Evolutionary conservation across 257 asterid genomes (phyloP).

Genomic region (Solanum dulcamara): DNA sequence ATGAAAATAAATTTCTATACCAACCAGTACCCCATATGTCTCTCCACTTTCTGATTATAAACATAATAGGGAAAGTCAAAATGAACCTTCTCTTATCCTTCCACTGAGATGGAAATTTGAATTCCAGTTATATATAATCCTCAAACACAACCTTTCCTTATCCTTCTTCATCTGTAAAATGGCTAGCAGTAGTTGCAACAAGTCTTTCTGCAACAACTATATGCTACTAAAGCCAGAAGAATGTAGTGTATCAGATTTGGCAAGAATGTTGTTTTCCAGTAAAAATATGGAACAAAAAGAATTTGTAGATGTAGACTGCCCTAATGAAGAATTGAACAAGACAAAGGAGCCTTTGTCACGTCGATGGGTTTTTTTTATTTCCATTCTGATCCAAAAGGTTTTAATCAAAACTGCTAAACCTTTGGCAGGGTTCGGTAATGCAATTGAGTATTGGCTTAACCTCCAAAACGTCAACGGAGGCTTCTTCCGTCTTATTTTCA

Average conservation of each 20-base stretch:
- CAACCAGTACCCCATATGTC: neutral
- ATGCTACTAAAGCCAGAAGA: neutral
- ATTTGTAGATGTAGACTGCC: conserved; percentile 6
- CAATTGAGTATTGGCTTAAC: conserved; percentile 52
- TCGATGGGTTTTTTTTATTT: conserved; percentile 4
- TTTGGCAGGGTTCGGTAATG: conserved; percentile 28
- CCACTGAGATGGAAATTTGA: neutral
- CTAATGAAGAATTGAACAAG: neutral
- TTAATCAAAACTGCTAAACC: conserved; percentile 15
- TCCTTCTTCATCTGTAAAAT: neutral
- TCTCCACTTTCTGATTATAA: neutral
- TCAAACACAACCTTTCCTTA: neutral
- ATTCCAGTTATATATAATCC: neutral
- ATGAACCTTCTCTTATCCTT: no score
- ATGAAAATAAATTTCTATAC: neutral
- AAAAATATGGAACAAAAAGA: neutral
- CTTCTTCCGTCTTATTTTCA: neutral
- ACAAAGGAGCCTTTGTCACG: neutral
- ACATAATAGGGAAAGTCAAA: rapidly evolving
- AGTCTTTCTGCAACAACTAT: neutral
- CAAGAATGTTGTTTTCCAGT: neutral
- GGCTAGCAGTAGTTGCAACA: neutral
- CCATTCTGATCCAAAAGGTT: conserved; percentile 1
- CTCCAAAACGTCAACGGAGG: conserved; percentile 29
- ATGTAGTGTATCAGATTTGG: neutral